These are phyloP conservation scores for Colletotrichum sojae DNA, from an alignment of 2,329 filamentous ascomycete species.

Conservation along the genomic window DNA sequence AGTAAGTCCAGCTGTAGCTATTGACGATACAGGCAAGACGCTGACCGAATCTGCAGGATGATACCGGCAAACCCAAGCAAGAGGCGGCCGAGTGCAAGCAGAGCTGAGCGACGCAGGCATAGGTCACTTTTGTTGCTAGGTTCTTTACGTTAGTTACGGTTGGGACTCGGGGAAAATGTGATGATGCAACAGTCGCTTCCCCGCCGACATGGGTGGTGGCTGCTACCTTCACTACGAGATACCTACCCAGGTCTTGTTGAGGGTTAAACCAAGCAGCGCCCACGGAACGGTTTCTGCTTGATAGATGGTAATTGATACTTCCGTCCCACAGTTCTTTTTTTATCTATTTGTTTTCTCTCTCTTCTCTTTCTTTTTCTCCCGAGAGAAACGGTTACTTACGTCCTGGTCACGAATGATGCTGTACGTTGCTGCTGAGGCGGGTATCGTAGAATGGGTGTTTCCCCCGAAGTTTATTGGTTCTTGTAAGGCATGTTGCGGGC, in stretches of 20 bases:
- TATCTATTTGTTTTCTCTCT: background rate
- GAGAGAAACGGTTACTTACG: conserved; percentile 32
- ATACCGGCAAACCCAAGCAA: conserved; percentile 91
- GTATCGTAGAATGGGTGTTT: conserved; percentile 32
- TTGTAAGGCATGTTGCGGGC: conserved; percentile 15
- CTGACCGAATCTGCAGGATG: conserved; percentile 71
- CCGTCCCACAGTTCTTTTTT: background rate
- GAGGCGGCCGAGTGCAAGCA: conserved; percentile 97
- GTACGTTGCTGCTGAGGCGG: conserved; percentile 35
- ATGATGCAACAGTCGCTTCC: conserved; percentile 22
- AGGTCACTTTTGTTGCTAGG: conserved; percentile 48
- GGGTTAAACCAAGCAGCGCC: conserved; percentile 21
- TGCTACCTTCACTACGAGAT: conserved; percentile 7
- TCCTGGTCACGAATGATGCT: conserved; percentile 37
- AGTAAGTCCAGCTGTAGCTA: conserved; percentile 59
- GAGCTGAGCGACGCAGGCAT: conserved; percentile 72
- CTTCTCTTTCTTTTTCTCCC: conserved; percentile 10
- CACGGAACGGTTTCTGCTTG: conserved; percentile 25
- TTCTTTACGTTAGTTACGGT: conserved; percentile 19
- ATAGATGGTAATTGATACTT: conserved; percentile 42
- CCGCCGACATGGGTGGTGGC: conserved; percentile 17
- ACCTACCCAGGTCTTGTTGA: conserved; percentile 6
- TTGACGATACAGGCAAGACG: conserved; percentile 21
- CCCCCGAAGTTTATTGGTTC: conserved; percentile 3
- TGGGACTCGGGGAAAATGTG: conserved; percentile 21